Evolutionary conservation across 345 rosid species (phyloP).

Genomic region (Eucalyptus virginea): DNA sequence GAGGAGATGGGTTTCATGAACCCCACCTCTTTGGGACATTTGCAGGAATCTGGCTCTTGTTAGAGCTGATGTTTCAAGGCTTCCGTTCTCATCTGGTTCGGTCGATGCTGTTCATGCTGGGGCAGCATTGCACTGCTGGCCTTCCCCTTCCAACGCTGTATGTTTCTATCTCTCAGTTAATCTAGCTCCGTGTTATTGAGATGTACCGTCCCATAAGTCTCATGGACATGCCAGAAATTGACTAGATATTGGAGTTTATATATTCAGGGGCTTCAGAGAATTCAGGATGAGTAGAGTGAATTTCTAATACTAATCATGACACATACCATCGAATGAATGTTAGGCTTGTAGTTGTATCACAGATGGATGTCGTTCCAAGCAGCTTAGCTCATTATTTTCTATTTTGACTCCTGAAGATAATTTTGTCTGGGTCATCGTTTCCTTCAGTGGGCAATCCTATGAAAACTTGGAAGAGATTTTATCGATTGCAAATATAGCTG

Average conservation of each 20-base stretch:
- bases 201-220: neutral
- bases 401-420: neutral
- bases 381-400: neutral
- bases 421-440: neutral
- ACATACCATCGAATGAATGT: neutral
- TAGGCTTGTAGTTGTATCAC: neutral
- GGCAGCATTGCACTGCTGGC: slow-evolving; percentile 96
- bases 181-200: neutral
- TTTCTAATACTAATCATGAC: neutral
- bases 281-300: neutral
- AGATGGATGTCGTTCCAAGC: neutral
- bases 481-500: neutral
- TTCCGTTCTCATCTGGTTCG: slow-evolving; percentile 70
- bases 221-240: neutral
- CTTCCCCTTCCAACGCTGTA: slow-evolving; percentile 91
- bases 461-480: neutral
- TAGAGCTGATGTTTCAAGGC: slow-evolving; percentile 87
- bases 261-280: neutral
- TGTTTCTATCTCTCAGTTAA: neutral
- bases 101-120: slow-evolving; percentile 94
- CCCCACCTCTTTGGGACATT: neutral
- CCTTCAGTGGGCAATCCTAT: neutral
- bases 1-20: neutral
- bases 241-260: neutral
- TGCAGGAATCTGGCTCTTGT: slow-evolving; percentile 78